A percentile compares a stretch with the other conserved stretches of the same genome.
Conservation (phyloP, 75 land plant genomes). For the Azolla pinnata region DNA sequence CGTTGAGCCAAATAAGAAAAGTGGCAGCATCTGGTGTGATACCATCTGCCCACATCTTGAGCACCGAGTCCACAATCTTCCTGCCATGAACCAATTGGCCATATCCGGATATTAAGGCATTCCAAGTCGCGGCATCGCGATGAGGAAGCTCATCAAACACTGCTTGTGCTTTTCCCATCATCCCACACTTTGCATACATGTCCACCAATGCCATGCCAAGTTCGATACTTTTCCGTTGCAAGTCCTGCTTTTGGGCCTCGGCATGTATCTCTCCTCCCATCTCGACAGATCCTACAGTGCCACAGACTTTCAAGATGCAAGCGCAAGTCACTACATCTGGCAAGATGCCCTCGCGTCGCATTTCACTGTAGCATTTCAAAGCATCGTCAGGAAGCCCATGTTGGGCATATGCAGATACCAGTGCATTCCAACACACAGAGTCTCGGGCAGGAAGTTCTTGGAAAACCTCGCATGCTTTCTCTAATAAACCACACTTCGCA, state of each 20-base stretch:
- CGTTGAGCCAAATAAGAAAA: neutral
- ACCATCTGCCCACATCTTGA: conserved; percentile 20
- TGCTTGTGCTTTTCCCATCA: conserved; percentile 15
- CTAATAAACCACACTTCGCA: conserved; percentile 18
- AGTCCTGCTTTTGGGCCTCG: neutral
- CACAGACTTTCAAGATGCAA: conserved; percentile 30
- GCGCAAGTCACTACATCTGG: conserved; percentile 32
- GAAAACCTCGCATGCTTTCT: conserved; percentile 12
- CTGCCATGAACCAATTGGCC: conserved; percentile 21
- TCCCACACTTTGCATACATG: conserved; percentile 43
- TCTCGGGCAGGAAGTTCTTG: conserved; percentile 30
- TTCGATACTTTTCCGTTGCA: conserved; percentile 6
- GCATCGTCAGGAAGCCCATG: conserved; percentile 21
- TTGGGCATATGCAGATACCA: conserved; percentile 20
- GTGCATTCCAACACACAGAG: conserved; percentile 37
- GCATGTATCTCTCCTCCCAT: conserved; percentile 20
- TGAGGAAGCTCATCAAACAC: conserved; percentile 20
- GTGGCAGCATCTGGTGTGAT: neutral
- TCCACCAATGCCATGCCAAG: conserved; percentile 36
- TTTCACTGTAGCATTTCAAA: conserved; percentile 19
- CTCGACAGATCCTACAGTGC: conserved; percentile 13
- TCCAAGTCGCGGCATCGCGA: conserved; percentile 36
- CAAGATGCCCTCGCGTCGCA: conserved; percentile 23
- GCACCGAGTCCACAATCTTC: conserved; percentile 20
- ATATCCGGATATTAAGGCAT: conserved; percentile 32